Evolutionary conservation across 2,329 filamentous ascomycete species (phyloP), one percentile per base, ranked within the genome.

Genomic region (Penicillium sp.): DNA sequence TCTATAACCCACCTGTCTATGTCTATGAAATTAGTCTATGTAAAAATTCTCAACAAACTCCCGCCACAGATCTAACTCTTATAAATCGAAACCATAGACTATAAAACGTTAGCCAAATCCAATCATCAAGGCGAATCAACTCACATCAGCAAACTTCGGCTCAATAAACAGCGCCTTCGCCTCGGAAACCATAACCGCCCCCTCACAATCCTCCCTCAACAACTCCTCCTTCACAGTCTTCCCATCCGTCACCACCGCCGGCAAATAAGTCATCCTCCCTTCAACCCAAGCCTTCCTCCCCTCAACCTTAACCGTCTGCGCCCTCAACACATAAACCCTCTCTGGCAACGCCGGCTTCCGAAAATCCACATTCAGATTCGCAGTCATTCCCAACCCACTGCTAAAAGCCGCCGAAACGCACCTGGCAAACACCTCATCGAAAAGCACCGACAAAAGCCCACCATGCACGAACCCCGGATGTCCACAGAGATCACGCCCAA

Each of bases 251-350:
- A 38, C 23, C 1, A 46, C 32, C 37, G 59, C 31, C 8, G 53
- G 23, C 42, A 56, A 46, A 53, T 50, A 60, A 16, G 46, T 55
- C 59, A 69, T 58, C 16, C 39, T 47, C 1, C 65, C 66, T 46
- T 68, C 57, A 37, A 68, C 66, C 65, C 66, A 68, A 31, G 65
- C 66, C 56, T 69, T 69, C 27, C 66, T 43, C 6, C 66, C 66
- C 41, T 68, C 64, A 6, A 68, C 63, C 49, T 58, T 58, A 1
- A 58, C 59, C 32, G 63, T 66, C 53, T 62, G 51, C 1, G 65
- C 64, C 10, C 54, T 50, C 44, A 69, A 40, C 23, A 68, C 57
- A 57, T 66, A 66, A 44, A 68, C 29, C 11, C 61, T 54, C 26
- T 63, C 62, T 24, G 63, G 62, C 16, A 59, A 44, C 4, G 63